Percentiles rank a stretch among this genome's conserved stretches.
Conservation (phyloP, 345 rosid species). For the Eucalyptus sideroxylon region DNA sequence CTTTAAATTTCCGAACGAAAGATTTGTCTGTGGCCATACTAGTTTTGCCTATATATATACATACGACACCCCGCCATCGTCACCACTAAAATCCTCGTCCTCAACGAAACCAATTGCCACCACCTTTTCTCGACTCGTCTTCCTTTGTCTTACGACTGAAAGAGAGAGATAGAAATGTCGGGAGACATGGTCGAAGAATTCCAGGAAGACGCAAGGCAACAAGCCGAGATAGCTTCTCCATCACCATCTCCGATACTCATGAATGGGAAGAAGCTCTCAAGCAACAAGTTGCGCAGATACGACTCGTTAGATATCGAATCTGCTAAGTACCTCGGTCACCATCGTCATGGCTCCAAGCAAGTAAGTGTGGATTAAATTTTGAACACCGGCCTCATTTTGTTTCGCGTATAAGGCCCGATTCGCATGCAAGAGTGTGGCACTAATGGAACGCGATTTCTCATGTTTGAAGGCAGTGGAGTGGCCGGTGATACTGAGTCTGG, state of each 20-base stretch:
- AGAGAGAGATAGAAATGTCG: background rate
- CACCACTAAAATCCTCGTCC: background rate
- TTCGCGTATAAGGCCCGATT: background rate
- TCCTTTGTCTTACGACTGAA: background rate
- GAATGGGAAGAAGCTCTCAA: background rate
- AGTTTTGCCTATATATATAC: background rate
- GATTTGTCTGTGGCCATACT: background rate
- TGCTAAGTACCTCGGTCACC: background rate
- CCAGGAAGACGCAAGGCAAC: background rate
- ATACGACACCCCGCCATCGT: background rate
- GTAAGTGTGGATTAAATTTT: background rate
- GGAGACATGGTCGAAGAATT: background rate
- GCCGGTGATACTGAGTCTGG: conserved; percentile 5
- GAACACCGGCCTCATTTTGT: background rate
- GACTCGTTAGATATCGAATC: background rate
- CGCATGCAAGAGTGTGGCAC: background rate
- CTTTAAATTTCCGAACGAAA: background rate
- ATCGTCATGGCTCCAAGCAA: background rate
- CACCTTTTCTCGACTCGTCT: background rate
- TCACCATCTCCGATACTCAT: background rate
- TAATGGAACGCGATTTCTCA: background rate
- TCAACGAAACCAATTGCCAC: background rate
- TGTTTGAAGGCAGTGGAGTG: background rate
- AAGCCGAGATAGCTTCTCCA: background rate
- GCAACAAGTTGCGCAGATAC: background rate